phyloP scores from a whole-genome alignment of 352 stramenopile genomes.

The Globisporangium nunn region DNA sequence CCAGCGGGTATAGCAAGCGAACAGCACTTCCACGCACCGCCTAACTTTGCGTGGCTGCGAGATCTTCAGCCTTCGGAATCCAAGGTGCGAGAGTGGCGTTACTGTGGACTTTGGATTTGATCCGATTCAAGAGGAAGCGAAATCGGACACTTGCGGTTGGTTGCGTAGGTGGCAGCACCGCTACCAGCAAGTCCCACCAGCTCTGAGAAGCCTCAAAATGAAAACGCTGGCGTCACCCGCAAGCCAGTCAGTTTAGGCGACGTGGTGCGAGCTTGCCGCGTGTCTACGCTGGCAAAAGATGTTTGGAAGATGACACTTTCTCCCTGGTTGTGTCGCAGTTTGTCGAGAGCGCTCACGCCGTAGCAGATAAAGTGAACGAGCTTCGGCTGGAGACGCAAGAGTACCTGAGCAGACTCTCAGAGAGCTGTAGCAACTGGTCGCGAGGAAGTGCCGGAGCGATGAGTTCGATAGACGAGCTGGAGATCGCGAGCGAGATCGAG shows the following conservation, averaged over 20 bases:
- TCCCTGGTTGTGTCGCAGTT: background rate
- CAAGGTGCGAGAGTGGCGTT: background rate
- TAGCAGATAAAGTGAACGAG: slow-evolving; percentile 1
- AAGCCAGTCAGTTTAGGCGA: background rate
- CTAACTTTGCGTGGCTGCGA: slow-evolving; percentile 46
- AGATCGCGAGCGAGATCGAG: background rate
- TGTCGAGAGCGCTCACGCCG: background rate
- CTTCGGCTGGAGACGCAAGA: slow-evolving; percentile 6
- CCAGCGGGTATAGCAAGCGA: slow-evolving; percentile 32
- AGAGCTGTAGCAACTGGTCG: background rate
- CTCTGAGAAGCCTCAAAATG: too few relatives aligned
- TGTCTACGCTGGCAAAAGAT: background rate
- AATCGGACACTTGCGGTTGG: too few relatives aligned
- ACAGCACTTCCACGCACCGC: slow-evolving; percentile 14
- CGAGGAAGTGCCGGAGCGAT: background rate
- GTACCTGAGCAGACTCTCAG: slow-evolving; percentile 3
- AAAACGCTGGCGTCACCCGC: background rate
- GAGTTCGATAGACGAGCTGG: background rate
- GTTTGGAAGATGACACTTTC: background rate
- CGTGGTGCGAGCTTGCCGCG: background rate
- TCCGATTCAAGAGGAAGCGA: too few relatives aligned
- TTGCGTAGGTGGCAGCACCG: background rate
- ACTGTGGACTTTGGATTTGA: too few relatives aligned
- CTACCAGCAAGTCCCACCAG: background rate
- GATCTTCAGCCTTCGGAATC: background rate